Percentiles rank a stretch among this genome's conserved stretches.
Conservation (phyloP, 163 green algal species). For the Chlamydomonas reinhardtii region DNA sequence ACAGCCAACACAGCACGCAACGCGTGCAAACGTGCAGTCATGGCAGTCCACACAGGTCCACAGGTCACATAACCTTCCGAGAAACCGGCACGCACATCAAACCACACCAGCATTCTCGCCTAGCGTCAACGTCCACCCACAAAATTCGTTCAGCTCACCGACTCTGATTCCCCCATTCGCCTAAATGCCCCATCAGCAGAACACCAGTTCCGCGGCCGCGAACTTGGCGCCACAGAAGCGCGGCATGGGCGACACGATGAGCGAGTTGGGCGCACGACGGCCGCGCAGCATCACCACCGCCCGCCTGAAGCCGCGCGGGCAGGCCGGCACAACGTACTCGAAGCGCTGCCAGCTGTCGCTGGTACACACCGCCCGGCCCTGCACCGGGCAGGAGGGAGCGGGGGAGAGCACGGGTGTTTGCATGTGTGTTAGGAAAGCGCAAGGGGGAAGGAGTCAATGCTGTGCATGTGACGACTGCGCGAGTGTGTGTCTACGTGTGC, state of each 20-base stretch:
- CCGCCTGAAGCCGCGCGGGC: constrained; percentile 47
- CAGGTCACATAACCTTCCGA: too few species aligned
- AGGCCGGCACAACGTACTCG: constrained; percentile 39
- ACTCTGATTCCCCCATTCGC: too few species aligned
- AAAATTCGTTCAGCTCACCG: too few species aligned
- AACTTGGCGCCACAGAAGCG: constrained; percentile 21
- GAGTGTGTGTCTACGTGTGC: too few species aligned
- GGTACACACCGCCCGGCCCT: neutral
- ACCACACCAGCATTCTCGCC: too few species aligned
- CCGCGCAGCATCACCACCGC: constrained; percentile 57
- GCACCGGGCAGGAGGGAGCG: neutral
- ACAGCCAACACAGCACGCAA: too few species aligned
- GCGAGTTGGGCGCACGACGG: constrained; percentile 17
- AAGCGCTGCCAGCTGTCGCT: constrained; percentile 46
- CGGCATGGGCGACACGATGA: constrained; percentile 24
- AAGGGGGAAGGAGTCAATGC: neutral
- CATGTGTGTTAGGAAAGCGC: too few species aligned
- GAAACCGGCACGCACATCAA: too few species aligned
- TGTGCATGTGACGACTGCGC: too few species aligned
- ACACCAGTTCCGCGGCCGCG: constrained; percentile 19
- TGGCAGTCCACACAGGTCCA: too few species aligned
- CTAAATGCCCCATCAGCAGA: neutral
- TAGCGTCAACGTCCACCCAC: too few species aligned
- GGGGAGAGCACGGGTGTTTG: neutral
- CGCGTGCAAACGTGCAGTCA: too few species aligned